phyloP scores from a whole-genome alignment of 139 green algal species.

The Protoeuglena noctilucae region DNA sequence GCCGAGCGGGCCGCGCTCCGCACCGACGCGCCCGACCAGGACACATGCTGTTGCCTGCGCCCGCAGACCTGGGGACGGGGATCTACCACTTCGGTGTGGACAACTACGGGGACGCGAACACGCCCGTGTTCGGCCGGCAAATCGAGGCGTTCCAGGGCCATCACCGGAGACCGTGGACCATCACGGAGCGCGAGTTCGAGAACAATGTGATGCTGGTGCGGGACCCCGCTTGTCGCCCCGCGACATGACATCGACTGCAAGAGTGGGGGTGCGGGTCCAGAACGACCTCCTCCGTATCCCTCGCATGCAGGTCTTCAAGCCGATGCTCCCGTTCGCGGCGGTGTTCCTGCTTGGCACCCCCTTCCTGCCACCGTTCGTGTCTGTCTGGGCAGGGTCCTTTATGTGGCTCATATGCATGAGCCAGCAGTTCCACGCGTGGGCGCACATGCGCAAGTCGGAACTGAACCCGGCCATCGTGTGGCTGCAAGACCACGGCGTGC shows the following conservation, averaged over 20 bases:
- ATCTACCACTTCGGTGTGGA: constrained; percentile 85
- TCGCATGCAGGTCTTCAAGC: constrained; percentile 21
- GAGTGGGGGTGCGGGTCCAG: too few relatives aligned
- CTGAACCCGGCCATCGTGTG: constrained; percentile 45
- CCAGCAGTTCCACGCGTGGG: constrained; percentile 95
- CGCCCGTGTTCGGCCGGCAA: constrained; percentile 78
- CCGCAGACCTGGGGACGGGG: constrained; percentile 33
- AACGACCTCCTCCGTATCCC: too few relatives aligned
- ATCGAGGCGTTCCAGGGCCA: constrained; percentile 78
- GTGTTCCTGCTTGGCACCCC: too few relatives aligned
- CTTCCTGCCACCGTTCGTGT: too few relatives aligned
- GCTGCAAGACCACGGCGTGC: constrained; percentile 46
- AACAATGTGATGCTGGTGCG: constrained; percentile 85
- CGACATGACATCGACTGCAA: too few relatives aligned
- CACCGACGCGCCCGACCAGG: neutral
- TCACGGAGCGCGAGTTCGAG: constrained; percentile 85
- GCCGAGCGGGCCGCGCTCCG: neutral
- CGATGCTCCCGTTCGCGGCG: constrained; percentile 13
- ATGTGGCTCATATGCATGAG: constrained; percentile 65
- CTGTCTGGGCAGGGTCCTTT: constrained; percentile 53
- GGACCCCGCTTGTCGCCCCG: constrained; percentile 9
- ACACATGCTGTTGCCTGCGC: neutral
- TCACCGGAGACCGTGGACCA: constrained; percentile 90
- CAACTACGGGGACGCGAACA: constrained; percentile 81
- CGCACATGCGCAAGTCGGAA: constrained; percentile 75